phyloP scores from a whole-genome alignment of 2,329 filamentous ascomycete species.

The Ascochyta viciae-villosae region DNA sequence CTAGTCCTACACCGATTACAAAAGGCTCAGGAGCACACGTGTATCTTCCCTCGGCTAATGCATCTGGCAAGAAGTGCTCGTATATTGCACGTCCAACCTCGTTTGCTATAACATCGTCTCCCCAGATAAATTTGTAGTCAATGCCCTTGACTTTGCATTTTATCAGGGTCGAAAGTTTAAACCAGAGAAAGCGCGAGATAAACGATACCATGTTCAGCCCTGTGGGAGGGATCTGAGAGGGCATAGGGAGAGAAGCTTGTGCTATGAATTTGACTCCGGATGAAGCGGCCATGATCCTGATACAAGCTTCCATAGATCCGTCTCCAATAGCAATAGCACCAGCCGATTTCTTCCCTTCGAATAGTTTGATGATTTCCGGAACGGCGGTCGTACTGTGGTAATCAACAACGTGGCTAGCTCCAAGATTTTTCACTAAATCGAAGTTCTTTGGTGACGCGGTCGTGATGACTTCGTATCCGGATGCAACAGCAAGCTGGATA shows the following conservation, averaged over 20 bases:
- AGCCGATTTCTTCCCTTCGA: constrained; percentile 44
- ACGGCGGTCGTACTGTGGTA: constrained; percentile 43
- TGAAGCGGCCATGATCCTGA: constrained; percentile 15
- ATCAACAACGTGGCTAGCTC: constrained; percentile 58
- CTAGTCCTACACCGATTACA: constrained; percentile 27
- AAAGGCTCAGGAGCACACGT: constrained; percentile 20
- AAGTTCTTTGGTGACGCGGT: constrained; percentile 57
- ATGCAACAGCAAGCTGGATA: constrained; percentile 57
- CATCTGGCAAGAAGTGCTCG: constrained; percentile 20
- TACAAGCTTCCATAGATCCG: constrained; percentile 21
- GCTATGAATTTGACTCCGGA: constrained; percentile 21
- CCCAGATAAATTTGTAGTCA: constrained; percentile 16
- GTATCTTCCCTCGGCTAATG: constrained; percentile 18
- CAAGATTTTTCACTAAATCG: constrained; percentile 53
- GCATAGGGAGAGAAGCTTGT: constrained; percentile 12
- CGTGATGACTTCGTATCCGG: constrained; percentile 53
- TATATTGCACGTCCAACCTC: constrained; percentile 6
- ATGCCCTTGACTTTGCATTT: constrained; percentile 20
- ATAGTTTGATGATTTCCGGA: constrained; percentile 42
- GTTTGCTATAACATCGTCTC: constrained; percentile 9
- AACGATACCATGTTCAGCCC: constrained; percentile 11
- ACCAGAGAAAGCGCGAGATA: constrained; percentile 12
- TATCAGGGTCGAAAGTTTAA: constrained; percentile 16
- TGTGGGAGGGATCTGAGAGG: constrained; percentile 9
- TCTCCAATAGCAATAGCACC: constrained; percentile 47